A percentile compares a stretch with the other conserved stretches of the same genome.
Evolutionary conservation across 305 asterid species (phyloP).

Genomic region (Solanum aculeatissimum): DNA sequence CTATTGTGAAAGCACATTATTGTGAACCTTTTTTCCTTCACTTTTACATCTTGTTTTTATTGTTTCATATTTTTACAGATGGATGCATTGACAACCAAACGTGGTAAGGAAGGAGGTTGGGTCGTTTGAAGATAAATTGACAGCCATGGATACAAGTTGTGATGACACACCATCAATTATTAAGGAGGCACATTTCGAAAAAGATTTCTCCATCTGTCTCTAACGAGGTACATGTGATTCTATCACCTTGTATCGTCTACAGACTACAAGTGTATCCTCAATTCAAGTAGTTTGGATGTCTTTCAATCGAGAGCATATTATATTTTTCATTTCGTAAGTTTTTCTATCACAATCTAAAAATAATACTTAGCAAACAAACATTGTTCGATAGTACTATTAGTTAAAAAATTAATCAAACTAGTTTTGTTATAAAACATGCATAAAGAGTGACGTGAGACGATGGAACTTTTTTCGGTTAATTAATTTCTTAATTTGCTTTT

Average conservation of each 20-base stretch:
- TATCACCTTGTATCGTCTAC: background rate
- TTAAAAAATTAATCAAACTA: background rate
- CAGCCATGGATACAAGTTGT: conserved; percentile 2
- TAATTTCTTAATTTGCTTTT: background rate
- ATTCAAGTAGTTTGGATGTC: too few relatives aligned
- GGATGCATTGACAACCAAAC: conserved; percentile 71
- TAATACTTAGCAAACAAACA: too few relatives aligned
- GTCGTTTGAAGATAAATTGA: conserved; percentile 45
- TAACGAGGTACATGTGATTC: conserved; percentile 22
- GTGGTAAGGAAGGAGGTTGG: conserved; percentile 73
- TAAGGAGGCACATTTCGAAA: conserved; percentile 45
- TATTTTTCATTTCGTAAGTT: too few relatives aligned
- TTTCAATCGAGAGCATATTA: too few relatives aligned
- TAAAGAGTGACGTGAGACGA: background rate
- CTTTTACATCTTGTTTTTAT: background rate
- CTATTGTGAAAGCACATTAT: background rate
- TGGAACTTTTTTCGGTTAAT: background rate
- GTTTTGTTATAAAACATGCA: background rate
- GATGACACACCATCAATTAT: conserved; percentile 27
- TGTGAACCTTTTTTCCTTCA: background rate
- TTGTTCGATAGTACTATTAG: too few relatives aligned
- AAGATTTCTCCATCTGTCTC: conserved; percentile 66
- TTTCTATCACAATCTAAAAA: too few relatives aligned
- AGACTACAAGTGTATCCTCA: background rate
- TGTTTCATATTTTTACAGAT: conserved; percentile 28